A percentile compares a stretch with the other conserved stretches of the same genome.
These are phyloP conservation scores for Achaetomiella virescens DNA, from an alignment of 495 filamentous ascomycete genomes.

Conservation along the genomic window DNA sequence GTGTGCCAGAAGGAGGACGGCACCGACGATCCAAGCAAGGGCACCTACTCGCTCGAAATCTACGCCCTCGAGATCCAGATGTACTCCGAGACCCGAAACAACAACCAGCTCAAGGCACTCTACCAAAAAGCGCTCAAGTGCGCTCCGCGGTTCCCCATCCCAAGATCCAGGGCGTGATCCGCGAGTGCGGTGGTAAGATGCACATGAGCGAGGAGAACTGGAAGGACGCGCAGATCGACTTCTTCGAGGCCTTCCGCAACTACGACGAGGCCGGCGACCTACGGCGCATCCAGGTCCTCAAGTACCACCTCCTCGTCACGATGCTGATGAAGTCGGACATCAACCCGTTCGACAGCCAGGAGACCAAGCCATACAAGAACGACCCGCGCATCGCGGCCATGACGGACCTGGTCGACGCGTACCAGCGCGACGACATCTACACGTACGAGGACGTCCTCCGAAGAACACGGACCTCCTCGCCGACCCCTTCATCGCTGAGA, in stretches of 20 bases:
- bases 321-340: conserved; percentile 99
- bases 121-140: conserved; percentile 88
- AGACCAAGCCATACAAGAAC: conserved; percentile 98
- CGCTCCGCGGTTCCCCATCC: conserved; percentile 94
- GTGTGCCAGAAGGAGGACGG: conserved; percentile 88
- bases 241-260: conserved; percentile 97
- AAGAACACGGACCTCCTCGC: conserved; percentile 83
- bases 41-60: conserved; percentile 91
- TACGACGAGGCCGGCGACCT: conserved; percentile 97
- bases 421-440: conserved; percentile 92
- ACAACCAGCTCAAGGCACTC: conserved; percentile 89
- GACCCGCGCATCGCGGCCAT: conserved; percentile 93
- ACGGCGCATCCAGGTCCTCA: conserved; percentile 93
- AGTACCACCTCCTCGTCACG: conserved; percentile 91
- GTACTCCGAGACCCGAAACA: conserved; percentile 95
- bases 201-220: conserved; percentile 99
- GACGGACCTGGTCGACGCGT: conserved; percentile 94
- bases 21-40: conserved; percentile 88
- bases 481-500: conserved; percentile 96
- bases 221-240: conserved; percentile 94
- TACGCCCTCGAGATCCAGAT: conserved; percentile 98
- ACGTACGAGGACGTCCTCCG: conserved; percentile 78
- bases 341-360: conserved; percentile 98
- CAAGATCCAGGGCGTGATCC: conserved; percentile 98
- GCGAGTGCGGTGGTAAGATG: conserved; percentile 99